Evolutionary conservation across 2,329 filamentous ascomycete species (phyloP), one percentile per base, ranked within the genome.

Genomic region (Blastomyces parvus): DNA sequence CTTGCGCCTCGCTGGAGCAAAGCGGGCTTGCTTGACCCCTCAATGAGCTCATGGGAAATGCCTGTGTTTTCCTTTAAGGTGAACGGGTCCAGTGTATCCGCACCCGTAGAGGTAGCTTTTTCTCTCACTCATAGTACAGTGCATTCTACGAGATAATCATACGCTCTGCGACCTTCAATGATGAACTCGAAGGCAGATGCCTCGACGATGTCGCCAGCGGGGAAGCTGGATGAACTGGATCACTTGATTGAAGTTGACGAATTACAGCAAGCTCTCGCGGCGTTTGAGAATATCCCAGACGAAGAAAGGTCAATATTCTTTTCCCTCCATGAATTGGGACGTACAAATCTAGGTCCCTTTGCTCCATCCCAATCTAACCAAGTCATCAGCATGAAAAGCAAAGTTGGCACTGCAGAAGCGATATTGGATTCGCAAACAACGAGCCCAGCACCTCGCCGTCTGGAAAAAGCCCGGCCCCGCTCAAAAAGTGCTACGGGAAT

Each of bases 401-500:
- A 59, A 48, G 36, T 42, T 42, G 42, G 58, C 17, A 59, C 19
- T 8, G 58, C 44, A 5, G 22, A 59, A 33, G 40, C 58, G 7
- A 50, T 50, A 8, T 27, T 36, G 40, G 58, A 59, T 27, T 59
- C 58, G 7, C 58, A 27, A 36, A 33, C 58, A 17, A 46, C 58
- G 27, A 59, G 25, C 6, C n/a, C 9, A 30, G 25, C 40, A 3
- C 58, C 40, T 19, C 58, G 30, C 17, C 40, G 40, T 7, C 25
- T 42, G 2, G 58, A 33, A 22, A 33, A 33, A 30, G 25, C 42
- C 42, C 58, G 42, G 25, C 27, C 58, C 17, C 42, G 58, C 11
- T 59, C 58, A 48, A 40, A 36, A 33, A 59, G 58, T 33, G 14
- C 30, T 22, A 46, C 58, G 17, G 58, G 58, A 13, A 42, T 59